phyloP scores from a whole-genome alignment of 1,284 basidiomycete species.

The Boletus mariae region DNA sequence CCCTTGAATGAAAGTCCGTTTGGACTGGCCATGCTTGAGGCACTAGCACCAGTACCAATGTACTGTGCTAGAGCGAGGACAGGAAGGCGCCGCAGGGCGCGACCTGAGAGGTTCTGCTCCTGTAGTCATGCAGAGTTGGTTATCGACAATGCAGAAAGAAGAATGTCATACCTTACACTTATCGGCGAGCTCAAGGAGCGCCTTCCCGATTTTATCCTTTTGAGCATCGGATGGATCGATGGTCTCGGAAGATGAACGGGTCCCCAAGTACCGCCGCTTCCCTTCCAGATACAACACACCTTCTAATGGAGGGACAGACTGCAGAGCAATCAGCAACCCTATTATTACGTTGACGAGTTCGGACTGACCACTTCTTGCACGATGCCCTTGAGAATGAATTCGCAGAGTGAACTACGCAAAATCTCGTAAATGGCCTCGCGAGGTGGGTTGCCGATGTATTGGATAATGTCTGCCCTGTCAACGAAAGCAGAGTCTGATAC shows the following conservation, averaged over 20 bases:
- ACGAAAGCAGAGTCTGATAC: slow-evolving; percentile 86
- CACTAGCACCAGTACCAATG: slow-evolving; percentile 50
- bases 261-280: slow-evolving; percentile 6
- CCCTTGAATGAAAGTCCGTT: slow-evolving; percentile 8
- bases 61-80: slow-evolving; percentile 87
- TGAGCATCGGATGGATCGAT: slow-evolving; percentile 8
- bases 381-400: slow-evolving; percentile 76
- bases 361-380: slow-evolving; percentile 54
- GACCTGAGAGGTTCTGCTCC: slow-evolving; percentile 82
- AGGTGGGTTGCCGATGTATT: slow-evolving; percentile 90
- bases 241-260: slow-evolving; percentile 6
- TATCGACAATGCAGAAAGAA: background rate
- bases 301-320: slow-evolving; percentile 62
- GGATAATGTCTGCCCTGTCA: slow-evolving; percentile 95
- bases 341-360: background rate
- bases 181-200: slow-evolving; percentile 64
- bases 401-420: slow-evolving; percentile 76
- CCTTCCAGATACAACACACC: slow-evolving; percentile 57
- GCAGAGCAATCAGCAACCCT: slow-evolving; percentile 11
- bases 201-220: slow-evolving; percentile 51
- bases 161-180: slow-evolving; percentile 60
- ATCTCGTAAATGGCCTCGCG: slow-evolving; percentile 93
- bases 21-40: slow-evolving; percentile 11
- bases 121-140: slow-evolving; percentile 20
- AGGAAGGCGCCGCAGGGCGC: slow-evolving; percentile 85